Base-by-base conservation (phyloP, 2,329 filamentous ascomycete species). In the Hypoxylon sp. region DNA sequence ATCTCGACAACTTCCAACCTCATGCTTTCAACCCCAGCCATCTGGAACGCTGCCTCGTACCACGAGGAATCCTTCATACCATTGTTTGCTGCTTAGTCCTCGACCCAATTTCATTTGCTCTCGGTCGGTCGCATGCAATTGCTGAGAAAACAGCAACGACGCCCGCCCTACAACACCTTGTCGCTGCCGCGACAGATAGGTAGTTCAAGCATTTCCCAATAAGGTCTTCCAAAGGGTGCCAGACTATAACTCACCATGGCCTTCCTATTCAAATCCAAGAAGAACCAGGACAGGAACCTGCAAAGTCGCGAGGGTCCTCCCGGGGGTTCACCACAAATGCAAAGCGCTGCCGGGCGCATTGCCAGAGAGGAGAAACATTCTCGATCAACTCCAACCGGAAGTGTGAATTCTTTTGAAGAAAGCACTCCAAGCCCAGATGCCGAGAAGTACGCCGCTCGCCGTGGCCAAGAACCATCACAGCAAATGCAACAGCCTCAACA, bases 221-320 rank as follows among this genome's bases (percentile, higher is more conserved):
- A 74, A 79, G 79, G 77, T 77, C 75, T 75, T 78, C 54, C 32
- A n/a, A 48, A 70, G 67, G 64, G 66, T 66, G 79, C 80, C 79
- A 70, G 79, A 76, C 77, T 76, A 75, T 79, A 77, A 81, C 75
- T 76, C 80, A 85, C 80, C 80, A 94, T 94, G 92, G 90, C 92
- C 73, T 94, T 94, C 80, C 86, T 94, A 69, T 94, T 94, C 84
- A 93, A 93, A 80, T 92, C 90, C 62, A 94, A 93, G 82, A 93
- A 93, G 81, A 87, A 88, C 77, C 89, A 91, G 79, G 89, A 91
- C 75, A 87, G 89, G 77, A 82, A 82, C 63, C 78, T 87, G 72
- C 81, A 84, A 58, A 86, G 83, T 77, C 86, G 87, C 77, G 87
- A 89, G 76, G 86, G 84, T 57, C 82, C 80, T 67, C 75, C 81